Percentiles rank a stretch among this genome's conserved stretches.
Conservation (phyloP, 2,329 filamentous ascomycete genomes). For the Pseudogymnoascus sp. region DNA sequence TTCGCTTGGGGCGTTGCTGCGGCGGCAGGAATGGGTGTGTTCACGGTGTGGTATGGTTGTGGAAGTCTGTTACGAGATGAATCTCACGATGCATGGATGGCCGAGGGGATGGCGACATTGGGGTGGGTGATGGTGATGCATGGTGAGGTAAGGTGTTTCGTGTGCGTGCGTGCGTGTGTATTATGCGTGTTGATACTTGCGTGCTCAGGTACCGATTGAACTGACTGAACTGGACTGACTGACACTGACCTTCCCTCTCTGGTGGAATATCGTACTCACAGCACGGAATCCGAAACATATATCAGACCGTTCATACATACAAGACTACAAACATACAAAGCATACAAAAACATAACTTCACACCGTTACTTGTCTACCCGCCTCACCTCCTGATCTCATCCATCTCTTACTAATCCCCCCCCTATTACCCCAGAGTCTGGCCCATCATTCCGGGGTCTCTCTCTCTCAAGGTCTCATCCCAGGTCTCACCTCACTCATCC, state of each 20-base stretch:
- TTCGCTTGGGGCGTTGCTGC: neutral
- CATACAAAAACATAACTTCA: neutral
- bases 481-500: neutral
- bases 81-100: neutral
- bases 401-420: neutral
- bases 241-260: neutral
- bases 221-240: neutral
- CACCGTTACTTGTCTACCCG: neutral
- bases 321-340: neutral
- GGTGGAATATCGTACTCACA: neutral
- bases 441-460: conserved; percentile 1
- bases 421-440: neutral
- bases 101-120: neutral
- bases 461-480: too few species aligned
- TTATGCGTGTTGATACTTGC: neutral
- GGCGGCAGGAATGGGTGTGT: neutral
- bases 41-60: too few species aligned
- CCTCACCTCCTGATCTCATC: too few species aligned
- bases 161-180: too few species aligned
- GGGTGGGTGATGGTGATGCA: neutral
- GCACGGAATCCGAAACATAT: conserved; percentile 1
- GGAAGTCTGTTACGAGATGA: neutral
- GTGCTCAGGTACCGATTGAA: neutral
- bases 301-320: neutral
- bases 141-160: conserved; percentile 2